Percentiles rank a stretch among this genome's conserved stretches.
Conservation (phyloP, 257 asterid genomes). For the Ligustrum vulgare region DNA sequence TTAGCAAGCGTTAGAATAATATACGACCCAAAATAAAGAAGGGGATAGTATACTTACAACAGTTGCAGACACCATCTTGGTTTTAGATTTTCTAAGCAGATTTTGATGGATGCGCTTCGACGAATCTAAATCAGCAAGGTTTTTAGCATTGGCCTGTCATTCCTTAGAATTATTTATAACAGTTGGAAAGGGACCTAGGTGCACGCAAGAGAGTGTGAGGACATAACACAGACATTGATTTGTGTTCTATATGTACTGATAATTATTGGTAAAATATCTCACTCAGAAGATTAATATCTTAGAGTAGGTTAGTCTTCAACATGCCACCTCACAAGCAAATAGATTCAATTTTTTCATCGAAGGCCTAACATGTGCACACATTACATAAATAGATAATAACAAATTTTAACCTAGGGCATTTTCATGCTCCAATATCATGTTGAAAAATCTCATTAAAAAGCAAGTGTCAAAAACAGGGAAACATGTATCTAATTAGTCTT, state of each 20-base stretch:
- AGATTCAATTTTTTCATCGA: background rate
- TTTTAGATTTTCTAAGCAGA: conserved; percentile 47
- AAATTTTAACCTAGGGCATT: background rate
- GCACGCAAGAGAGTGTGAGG: background rate
- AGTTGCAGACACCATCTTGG: conserved; percentile 52
- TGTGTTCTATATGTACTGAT: background rate
- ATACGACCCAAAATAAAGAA: background rate
- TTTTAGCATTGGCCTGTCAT: conserved; percentile 38
- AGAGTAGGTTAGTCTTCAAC: background rate
- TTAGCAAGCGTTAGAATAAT: conserved; percentile 2
- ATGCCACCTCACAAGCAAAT: background rate
- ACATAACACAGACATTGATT: background rate
- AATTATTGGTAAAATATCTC: background rate
- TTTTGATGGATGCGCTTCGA: conserved; percentile 34
- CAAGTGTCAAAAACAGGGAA: background rate
- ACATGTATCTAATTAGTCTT: background rate
- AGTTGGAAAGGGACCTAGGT: conserved; percentile 6
- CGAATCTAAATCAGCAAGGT: conserved; percentile 26
- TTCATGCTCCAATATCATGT: background rate
- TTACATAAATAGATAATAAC: background rate
- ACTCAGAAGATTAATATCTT: background rate
- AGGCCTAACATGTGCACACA: background rate
- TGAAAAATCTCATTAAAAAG: background rate
- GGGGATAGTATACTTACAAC: conserved; percentile 44
- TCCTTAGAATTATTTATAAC: conserved; percentile 14